Evolutionary conservation across 305 asterid genomes (phyloP), one percentile per base, ranked within the genome.

Genomic region (Lippia alba): DNA sequence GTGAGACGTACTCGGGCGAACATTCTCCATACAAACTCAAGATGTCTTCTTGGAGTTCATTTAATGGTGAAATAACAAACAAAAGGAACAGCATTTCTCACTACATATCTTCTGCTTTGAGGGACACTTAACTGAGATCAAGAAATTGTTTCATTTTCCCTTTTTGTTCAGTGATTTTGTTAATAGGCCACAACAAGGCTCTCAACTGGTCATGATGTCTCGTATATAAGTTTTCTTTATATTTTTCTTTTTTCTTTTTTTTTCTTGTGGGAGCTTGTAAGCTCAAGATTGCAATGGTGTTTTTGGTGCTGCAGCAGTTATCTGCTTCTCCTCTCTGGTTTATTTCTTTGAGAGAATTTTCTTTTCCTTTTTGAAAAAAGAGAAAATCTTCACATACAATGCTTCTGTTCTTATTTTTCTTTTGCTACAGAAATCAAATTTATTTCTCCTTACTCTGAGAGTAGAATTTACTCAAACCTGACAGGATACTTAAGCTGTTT

Each of bases 21-120:
- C 81, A 78, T 74, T 90, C 96, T 53, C 96, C 92, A 0, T 51
- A 77, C 79, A 86, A 78, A 73, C 74, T 78, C 80, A 73, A 79
- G 74, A 77, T 83, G 72, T 81, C 92, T 51, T 74, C 92, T 12
- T 85, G 87, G 85, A 82, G 66, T 64, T 78, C 94, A 19, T 78
- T 73, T 64, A 84, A 77, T 57, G 77, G 85, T 19, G 86, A 81
- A 66, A 69, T 73, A 33, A 77, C 64, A 32, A 80, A 63, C 46
- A 80, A 79, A 77, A 86, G 84, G 71, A 78, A 75, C 83, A 80
- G 85, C 48, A 70, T 74, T 64, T 79, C 83, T 76, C 85, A 80
- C 70, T 82, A 78, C 55, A 45, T 19, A 56, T 71, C 78, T 51
- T 65, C 78, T 18, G 40, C 48, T 60, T 65, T 50, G 39, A 2